phyloP scores from a whole-genome alignment of 345 rosid species.

The Moricandia moricandioides region DNA sequence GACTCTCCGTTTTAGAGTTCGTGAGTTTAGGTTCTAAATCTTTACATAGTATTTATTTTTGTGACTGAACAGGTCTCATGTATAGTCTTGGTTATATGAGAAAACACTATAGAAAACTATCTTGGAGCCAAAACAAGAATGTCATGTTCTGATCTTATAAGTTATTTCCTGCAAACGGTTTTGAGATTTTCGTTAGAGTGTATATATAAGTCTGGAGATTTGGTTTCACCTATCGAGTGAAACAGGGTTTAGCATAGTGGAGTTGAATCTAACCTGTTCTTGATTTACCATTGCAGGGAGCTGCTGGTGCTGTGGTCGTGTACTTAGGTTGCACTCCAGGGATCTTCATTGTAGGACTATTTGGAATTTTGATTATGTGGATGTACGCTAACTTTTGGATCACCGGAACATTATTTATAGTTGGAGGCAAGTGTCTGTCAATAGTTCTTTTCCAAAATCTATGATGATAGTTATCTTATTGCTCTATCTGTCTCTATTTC shows the following conservation, averaged over 20 bases:
- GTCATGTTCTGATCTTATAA: too few relatives aligned
- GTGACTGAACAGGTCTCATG: too few relatives aligned
- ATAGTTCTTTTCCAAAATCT: not conserved
- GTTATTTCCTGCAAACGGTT: not conserved
- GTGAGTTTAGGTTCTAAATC: not conserved
- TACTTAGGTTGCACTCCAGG: conserved; percentile 96
- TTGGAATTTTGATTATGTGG: conserved; percentile 86
- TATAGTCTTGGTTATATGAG: not conserved
- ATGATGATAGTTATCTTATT: too few relatives aligned
- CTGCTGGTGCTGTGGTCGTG: conserved; percentile 77
- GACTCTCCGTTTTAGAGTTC: not conserved
- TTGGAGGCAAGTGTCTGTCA: conserved; percentile 73
- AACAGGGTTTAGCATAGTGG: not conserved
- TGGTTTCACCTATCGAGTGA: not conserved
- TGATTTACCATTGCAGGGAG: conserved; percentile 58
- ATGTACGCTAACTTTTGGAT: conserved; percentile 99
- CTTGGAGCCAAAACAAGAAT: too few relatives aligned
- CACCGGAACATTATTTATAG: conserved; percentile 81
- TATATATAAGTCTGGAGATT: not conserved
- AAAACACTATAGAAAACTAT: not conserved
- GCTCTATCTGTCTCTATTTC: not conserved
- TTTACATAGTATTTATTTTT: not conserved
- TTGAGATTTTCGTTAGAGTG: not conserved
- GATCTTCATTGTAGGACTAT: conserved; percentile 82
- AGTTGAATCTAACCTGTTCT: not conserved